These are phyloP conservation scores for Thermoascus crustaceus DNA, from an alignment of 2,329 filamentous ascomycete species.

Conservation along the genomic window DNA sequence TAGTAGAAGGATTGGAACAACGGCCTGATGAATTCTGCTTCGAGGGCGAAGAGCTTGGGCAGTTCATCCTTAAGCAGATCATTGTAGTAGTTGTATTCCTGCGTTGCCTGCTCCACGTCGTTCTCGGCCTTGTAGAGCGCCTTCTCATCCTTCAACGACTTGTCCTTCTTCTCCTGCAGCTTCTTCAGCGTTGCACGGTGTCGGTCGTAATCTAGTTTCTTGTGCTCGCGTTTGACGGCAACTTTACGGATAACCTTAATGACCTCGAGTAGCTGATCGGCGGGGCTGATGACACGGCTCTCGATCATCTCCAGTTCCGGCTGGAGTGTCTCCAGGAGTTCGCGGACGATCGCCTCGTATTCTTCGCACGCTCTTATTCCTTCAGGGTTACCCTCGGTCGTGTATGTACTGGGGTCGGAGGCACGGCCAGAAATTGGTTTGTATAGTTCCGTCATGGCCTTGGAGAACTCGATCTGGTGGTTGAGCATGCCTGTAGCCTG, in stretches of 20 bases:
- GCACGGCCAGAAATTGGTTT: constrained; percentile 94
- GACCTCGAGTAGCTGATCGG: constrained; percentile 86
- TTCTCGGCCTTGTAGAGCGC: constrained; percentile 91
- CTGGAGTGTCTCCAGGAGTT: constrained; percentile 76
- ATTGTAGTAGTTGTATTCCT: constrained; percentile 98
- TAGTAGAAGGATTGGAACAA: constrained; percentile 99
- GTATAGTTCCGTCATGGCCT: constrained; percentile 93
- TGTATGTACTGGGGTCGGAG: constrained; percentile 80
- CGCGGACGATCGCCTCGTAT: constrained; percentile 83
- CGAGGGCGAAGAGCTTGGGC: constrained; percentile 80
- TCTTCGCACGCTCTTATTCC: constrained; percentile 94
- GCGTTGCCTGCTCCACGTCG: constrained; percentile 81
- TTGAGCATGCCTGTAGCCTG: constrained; percentile 64
- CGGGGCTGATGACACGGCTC: constrained; percentile 77
- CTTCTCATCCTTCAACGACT: constrained; percentile 93
- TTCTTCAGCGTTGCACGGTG: constrained; percentile 80
- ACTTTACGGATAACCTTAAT: constrained; percentile 93
- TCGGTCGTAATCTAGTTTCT: constrained; percentile 92
- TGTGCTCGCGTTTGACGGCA: constrained; percentile 84
- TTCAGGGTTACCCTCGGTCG: constrained; percentile 78
- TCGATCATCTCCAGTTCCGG: constrained; percentile 99
- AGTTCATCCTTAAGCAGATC: constrained; percentile 93
- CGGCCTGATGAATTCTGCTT: constrained; percentile 90
- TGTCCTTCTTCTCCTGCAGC: constrained; percentile 95
- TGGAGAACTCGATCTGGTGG: constrained; percentile 97